A percentile compares a stretch with the other conserved stretches of the same genome.
phyloP scores from a whole-genome alignment of 176 grass and related monocot species.

The Oryza glaberrima region DNA sequence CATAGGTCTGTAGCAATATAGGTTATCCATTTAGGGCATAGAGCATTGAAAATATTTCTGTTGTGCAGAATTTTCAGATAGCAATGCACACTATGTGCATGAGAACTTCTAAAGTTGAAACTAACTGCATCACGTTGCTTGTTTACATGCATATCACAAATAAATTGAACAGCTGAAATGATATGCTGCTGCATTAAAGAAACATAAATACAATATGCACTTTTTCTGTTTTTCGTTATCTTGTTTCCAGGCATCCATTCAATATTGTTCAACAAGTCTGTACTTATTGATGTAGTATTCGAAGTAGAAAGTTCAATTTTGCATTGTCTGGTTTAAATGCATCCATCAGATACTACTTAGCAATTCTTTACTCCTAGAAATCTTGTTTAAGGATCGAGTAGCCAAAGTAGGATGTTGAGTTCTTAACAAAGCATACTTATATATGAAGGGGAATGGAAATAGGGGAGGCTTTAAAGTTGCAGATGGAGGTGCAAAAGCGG shows the following conservation, averaged over 20 bases:
- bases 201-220: neutral
- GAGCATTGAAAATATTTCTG: neutral
- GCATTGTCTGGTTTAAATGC: neutral
- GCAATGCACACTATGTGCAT: neutral
- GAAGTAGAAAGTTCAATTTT: neutral
- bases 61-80: neutral
- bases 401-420: neutral
- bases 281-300: neutral
- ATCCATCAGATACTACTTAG: neutral
- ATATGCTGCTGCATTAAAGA: neutral
- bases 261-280: neutral
- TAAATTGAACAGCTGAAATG: neutral
- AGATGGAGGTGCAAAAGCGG: slow-evolving; percentile 74
- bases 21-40: neutral
- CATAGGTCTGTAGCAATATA: no score
- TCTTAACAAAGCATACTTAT: slow-evolving; percentile 23
- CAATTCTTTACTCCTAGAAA: neutral
- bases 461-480: slow-evolving; percentile 67
- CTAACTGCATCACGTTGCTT: neutral
- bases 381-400: neutral
- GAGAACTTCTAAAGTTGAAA: neutral
- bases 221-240: neutral
- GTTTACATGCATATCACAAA: neutral
- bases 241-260: neutral
- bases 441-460: slow-evolving; percentile 55